Base-by-base conservation (phyloP, 2,329 filamentous ascomycete species). In the Verticillium isaacii region DNA sequence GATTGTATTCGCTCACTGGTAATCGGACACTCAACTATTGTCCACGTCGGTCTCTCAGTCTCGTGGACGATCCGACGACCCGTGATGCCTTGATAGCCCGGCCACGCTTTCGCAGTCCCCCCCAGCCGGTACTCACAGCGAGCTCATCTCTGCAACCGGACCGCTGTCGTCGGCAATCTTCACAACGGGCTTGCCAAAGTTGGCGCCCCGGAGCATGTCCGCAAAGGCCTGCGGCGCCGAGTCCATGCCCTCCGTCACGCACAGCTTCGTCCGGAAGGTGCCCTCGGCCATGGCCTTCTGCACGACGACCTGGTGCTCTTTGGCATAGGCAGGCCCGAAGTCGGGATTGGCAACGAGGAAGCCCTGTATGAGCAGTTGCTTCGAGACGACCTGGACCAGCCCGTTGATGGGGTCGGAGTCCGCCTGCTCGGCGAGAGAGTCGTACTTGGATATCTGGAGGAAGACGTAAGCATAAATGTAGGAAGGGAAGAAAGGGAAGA, bases 101-200 rank as follows among this genome's bases (percentile, higher is more conserved):
- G 36, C 36, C 36, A 37, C 15, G 36, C 36, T 37, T 37, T 37
- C 36, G 37, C 17, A 41, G 17, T 17, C 37, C 37, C 37, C 6
- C 11, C 37, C 37, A n/a, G 1, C 15, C 5, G 15, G 15, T 2
- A 41, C 37, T n/a, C 2, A 41, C 6, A 41, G 37, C 37, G 15
- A 41, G 37, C 37, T 15, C 12, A 2, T 41, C 15, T 41, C 37
- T 15, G 12, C 37, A 41, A 17, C 5, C 37, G 36, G 36, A 37
- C 36, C 36, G 36, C 36, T 11, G 36, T 37, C 36, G 15, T 17
- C 37, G 37, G 37, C 37, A 41, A 84, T 75, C 80, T 91, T 90
- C 69, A 95, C 70, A 25, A 95, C 85, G n/a, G 91, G 89, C 84
- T 96, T 96, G 68, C 92, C 92, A 76, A 93, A 91, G 79, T 96